Conservation (phyloP, 1,139 yeast species). For the Blastobotrys ciferrii region DNA sequence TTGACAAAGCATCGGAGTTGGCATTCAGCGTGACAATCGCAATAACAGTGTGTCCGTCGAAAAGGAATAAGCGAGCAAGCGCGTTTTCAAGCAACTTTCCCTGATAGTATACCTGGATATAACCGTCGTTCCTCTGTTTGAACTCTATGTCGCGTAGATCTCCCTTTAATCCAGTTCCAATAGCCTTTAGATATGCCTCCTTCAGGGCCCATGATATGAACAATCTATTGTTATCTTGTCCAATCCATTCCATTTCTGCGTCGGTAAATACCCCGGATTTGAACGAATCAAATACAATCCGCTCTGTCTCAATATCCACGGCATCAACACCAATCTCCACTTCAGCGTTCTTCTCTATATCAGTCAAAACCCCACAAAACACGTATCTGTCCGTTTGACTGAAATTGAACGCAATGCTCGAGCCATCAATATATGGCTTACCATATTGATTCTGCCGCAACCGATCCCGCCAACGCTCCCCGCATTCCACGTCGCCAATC, state of each 20-base stretch:
- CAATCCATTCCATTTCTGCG: background rate
- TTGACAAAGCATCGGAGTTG: background rate
- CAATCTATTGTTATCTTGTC: background rate
- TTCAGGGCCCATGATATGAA: constrained; percentile 1
- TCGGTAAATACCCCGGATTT: background rate
- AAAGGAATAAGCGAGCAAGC: background rate
- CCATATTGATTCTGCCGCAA: background rate
- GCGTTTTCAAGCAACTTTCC: background rate
- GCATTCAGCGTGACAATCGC: background rate
- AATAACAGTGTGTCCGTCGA: background rate
- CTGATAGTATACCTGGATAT: background rate
- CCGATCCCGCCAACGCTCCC: background rate
- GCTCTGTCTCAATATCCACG: background rate
- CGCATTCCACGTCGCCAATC: background rate
- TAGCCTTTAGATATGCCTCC: constrained; percentile 6
- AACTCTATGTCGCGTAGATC: constrained; percentile 1
- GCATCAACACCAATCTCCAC: constrained; percentile 1
- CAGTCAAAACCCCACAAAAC: background rate
- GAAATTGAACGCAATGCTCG: background rate
- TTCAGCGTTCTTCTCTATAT: background rate
- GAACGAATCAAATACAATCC: constrained; percentile 2
- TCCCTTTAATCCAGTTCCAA: constrained; percentile 1
- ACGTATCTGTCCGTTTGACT: background rate
- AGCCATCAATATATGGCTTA: background rate
- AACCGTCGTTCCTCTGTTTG: background rate